Base-by-base conservation (phyloP, 805 yeast genomes). In the Ogataea corticis region DNA sequence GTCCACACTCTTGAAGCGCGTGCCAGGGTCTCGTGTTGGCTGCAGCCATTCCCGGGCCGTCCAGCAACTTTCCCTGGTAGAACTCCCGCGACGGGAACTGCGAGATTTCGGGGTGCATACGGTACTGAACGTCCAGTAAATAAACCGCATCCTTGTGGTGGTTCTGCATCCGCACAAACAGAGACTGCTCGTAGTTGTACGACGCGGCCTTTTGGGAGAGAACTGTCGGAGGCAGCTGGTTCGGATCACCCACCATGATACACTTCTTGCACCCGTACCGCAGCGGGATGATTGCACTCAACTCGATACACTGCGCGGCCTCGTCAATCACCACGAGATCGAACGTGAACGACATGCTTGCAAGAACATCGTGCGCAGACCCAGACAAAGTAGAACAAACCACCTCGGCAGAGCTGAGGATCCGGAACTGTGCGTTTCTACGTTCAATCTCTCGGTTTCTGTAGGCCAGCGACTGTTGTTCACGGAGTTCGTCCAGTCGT, bases 211-310 rank as follows among this genome's bases (percentile, higher is more conserved):
- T 84, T 55, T 86, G 90, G 0, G 97, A 92, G 15, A 94, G 68
- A 10, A 92, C 98, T 0, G 99, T 92, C 0, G 99, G 99, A 0
- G 99, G 99, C 51, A 94, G 75, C 68, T 94, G 99, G 62, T 94
- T 91, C 2, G 98, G 98, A 69, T 94, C 99, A 63, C 99, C 99
- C 37, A 94, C 99, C 96, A 94, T 86, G 39, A 94, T 85, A 69
- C 98, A 92, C 44, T 82, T 80, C 48, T 76, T 82, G 57, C 95
- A 87, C 1, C 98, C 98, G 63, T 91, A 94, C 58, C 96, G 73
- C 52, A 94, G 70, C 0, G 99, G 99, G 56, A 92, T 92, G 19
- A 94, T 77, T 0, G 96, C 87, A 7, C 97, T 88, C 29, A 92
- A 62, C 61, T 92, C 99, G 32, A 94, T 91, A 79, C 96, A 86